A percentile compares a stretch with the other conserved stretches of the same genome.
Conservation (phyloP, 257 asterid species). For the Salvia miltiorrhiza region DNA sequence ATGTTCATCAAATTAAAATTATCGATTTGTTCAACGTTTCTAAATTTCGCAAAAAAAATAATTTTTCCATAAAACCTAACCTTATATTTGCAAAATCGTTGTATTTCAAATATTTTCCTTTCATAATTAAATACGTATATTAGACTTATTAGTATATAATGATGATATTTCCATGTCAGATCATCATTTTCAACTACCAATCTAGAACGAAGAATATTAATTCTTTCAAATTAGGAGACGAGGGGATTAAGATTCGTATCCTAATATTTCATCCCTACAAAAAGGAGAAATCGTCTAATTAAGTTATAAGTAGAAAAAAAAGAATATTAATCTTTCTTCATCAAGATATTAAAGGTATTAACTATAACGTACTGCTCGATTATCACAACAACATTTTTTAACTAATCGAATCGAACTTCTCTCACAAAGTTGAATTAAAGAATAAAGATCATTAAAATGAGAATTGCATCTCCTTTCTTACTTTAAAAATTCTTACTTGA, state of each 20-base stretch:
- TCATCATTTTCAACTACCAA: background rate
- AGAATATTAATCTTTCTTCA: background rate
- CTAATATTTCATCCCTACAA: too few species aligned
- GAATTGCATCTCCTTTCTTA: conserved; percentile 3
- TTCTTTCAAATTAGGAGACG: too few species aligned
- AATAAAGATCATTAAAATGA: conserved; percentile 12
- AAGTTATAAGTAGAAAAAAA: too few species aligned
- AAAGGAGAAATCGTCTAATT: too few species aligned
- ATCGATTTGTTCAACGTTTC: too few species aligned
- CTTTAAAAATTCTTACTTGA: conserved; percentile 21
- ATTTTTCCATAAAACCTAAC: background rate
- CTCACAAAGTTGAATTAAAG: conserved; percentile 11
- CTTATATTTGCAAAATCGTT: background rate
- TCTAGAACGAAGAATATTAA: background rate
- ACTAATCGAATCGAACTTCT: conserved; percentile 21
- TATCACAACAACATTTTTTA: conserved; percentile 5
- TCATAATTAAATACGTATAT: too few species aligned
- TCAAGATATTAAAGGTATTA: background rate
- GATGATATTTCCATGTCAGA: background rate
- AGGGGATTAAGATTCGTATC: too few species aligned
- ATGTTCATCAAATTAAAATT: too few species aligned
- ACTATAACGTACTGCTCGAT: background rate
- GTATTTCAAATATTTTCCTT: background rate
- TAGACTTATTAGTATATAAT: too few species aligned
- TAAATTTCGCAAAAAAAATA: too few species aligned